These are phyloP conservation scores for Alternaria triticina DNA, from an alignment of 2,329 filamentous ascomycete species.

Conservation along the genomic window DNA sequence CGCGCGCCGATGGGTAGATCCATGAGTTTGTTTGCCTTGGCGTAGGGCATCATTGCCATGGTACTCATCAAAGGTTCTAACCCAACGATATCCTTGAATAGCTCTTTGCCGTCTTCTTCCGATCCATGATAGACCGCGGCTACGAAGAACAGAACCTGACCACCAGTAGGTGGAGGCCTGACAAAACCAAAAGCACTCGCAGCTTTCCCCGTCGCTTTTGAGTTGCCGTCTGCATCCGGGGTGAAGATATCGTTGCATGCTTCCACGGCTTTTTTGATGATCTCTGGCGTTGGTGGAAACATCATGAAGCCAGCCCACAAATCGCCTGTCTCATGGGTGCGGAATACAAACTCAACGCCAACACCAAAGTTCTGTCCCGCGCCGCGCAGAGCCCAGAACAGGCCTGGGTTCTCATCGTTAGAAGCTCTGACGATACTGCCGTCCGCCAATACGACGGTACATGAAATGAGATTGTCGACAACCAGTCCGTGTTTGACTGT, in stretches of 20 bases:
- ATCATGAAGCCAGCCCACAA: conserved; percentile 19
- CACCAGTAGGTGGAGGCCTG: conserved; percentile 4
- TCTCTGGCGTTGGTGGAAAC: conserved; percentile 5
- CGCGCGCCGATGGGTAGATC: conserved; percentile 5
- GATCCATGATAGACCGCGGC: not conserved
- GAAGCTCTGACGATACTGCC: conserved; percentile 51
- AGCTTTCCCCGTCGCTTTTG: conserved; percentile 3
- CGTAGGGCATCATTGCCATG: conserved; percentile 7
- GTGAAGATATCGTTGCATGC: conserved; percentile 9
- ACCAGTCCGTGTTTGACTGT: conserved; percentile 61
- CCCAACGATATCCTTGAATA: conserved; percentile 3
- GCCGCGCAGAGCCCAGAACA: conserved; percentile 63
- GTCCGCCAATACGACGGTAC: conserved; percentile 59
- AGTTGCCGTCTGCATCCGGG: not conserved
- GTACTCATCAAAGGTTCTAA: conserved; percentile 4
- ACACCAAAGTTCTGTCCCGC: conserved; percentile 66
- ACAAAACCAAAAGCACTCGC: conserved; percentile 9
- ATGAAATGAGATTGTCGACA: conserved; percentile 59
- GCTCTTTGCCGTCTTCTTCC: conserved; percentile 9
- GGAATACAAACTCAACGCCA: conserved; percentile 51
- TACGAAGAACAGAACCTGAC: conserved; percentile 5
- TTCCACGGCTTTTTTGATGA: conserved; percentile 2
- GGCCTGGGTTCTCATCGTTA: conserved; percentile 47
- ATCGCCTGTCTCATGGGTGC: conserved; percentile 39
- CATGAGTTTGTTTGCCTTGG: conserved; percentile 8